A percentile compares a stretch with the other conserved stretches of the same genome.
Conservation (phyloP, 768 basidiomycete genomes). For the Porphyrellus cyaneotinctus region DNA sequence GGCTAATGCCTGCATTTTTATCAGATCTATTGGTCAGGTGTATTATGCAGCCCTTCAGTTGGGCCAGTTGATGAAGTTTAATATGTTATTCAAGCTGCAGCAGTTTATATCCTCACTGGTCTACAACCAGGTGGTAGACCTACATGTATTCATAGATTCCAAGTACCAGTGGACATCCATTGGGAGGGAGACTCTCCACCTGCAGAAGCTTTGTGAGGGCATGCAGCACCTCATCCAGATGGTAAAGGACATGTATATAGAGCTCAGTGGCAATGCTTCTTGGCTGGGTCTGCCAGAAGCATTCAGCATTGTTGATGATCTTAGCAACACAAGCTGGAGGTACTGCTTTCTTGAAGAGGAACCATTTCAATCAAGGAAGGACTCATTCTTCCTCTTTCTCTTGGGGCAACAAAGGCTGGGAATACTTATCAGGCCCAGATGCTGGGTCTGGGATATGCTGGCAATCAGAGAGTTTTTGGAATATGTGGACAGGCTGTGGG, state of each 20-base stretch:
- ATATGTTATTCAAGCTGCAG: neutral
- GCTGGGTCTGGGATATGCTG: neutral
- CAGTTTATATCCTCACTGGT: neutral
- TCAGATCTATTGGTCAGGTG: neutral
- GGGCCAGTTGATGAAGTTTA: neutral
- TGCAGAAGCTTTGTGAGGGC: neutral
- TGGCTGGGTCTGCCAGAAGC: neutral
- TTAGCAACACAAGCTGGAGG: neutral
- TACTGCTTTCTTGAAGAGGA: conserved; percentile 3
- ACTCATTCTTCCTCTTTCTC: neutral
- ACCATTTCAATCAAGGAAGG: neutral
- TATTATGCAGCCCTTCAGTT: neutral
- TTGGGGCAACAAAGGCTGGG: neutral
- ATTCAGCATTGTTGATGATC: neutral
- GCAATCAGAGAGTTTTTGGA: neutral
- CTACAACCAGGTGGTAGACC: neutral
- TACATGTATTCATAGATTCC: neutral
- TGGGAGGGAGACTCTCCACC: neutral
- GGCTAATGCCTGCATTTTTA: too few relatives aligned
- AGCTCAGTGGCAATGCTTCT: neutral
- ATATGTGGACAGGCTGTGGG: neutral
- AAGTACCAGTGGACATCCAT: neutral
- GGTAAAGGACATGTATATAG: neutral
- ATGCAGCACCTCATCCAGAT: neutral
- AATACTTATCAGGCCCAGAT: neutral